Evolutionary conservation across 2,329 filamentous ascomycete genomes (phyloP).

Genomic region (Aspergillus sojae): DNA sequence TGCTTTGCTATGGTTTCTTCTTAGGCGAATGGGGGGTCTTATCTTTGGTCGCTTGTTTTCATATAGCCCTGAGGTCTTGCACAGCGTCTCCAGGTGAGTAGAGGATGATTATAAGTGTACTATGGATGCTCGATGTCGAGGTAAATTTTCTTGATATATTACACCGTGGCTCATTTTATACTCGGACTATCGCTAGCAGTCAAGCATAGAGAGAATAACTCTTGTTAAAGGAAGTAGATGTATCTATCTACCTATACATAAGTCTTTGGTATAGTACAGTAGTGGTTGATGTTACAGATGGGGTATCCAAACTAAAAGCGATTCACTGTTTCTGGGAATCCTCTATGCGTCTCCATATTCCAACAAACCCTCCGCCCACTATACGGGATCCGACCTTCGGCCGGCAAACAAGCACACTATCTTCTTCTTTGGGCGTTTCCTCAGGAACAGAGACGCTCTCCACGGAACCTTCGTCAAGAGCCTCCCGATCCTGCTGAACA

Average conservation of each 20-base stretch:
- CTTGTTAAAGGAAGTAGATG: not conserved
- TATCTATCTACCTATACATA: not conserved
- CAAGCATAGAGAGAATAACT: not conserved
- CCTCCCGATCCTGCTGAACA: conserved; percentile 11
- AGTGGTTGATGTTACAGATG: conserved; percentile 5
- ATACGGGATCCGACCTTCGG: conserved; percentile 53
- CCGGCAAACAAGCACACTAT: conserved; percentile 54
- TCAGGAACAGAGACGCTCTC: conserved; percentile 13
- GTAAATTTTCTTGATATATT: conserved; percentile 12
- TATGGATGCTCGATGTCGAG: conserved; percentile 10
- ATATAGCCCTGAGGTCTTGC: conserved; percentile 19
- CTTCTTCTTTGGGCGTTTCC: conserved; percentile 24
- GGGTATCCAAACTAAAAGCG: conserved; percentile 7
- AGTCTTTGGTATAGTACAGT: conserved; percentile 10
- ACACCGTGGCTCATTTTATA: conserved; percentile 8
- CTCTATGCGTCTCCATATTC: conserved; percentile 50
- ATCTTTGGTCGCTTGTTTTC: conserved; percentile 19
- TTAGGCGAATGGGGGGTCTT: conserved; percentile 33
- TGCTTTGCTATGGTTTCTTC: conserved; percentile 19
- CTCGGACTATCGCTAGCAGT: not conserved
- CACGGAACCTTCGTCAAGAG: conserved; percentile 17
- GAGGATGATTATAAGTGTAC: conserved; percentile 8
- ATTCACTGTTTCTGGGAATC: conserved; percentile 22
- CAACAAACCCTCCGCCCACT: conserved; percentile 56
- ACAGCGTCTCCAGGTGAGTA: conserved; percentile 9